A percentile compares a stretch with the other conserved stretches of the same genome.
Conservation (phyloP, 2,329 filamentous ascomycete genomes). For the Fusarium concolor region DNA sequence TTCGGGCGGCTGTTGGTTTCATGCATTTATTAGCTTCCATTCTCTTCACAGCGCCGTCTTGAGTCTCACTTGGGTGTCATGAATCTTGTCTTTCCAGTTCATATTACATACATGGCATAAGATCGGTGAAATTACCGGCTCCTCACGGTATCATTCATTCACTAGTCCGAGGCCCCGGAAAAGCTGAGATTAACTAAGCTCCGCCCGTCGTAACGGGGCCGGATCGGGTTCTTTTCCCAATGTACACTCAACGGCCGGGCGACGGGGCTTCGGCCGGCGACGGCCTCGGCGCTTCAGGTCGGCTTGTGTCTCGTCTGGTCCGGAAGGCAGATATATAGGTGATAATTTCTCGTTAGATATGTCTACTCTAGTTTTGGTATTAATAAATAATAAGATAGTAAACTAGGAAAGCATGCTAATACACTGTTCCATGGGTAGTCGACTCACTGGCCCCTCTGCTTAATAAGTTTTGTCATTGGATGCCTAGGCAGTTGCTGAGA, state of each 20-base stretch:
- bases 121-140: slow-evolving; percentile 14
- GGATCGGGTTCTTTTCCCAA: slow-evolving; percentile 29
- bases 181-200: slow-evolving; percentile 26
- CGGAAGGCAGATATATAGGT: background rate
- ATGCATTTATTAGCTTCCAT: slow-evolving; percentile 10
- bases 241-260: slow-evolving; percentile 5
- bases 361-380: background rate
- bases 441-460: background rate
- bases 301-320: background rate
- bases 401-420: background rate
- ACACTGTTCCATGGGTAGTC: background rate
- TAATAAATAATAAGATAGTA: too few species aligned
- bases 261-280: slow-evolving; percentile 20
- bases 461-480: slow-evolving; percentile 8
- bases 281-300: slow-evolving; percentile 21
- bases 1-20: background rate
- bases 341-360: background rate
- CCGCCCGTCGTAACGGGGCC: slow-evolving; percentile 34
- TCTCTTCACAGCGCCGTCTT: slow-evolving; percentile 9
- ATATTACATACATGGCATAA: slow-evolving; percentile 24
- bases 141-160: slow-evolving; percentile 4
- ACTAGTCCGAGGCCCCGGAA: slow-evolving; percentile 12
- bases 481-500: slow-evolving; percentile 15
- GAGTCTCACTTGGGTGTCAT: slow-evolving; percentile 10
- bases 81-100: slow-evolving; percentile 16